Conservation (phyloP, 208 protist genomes). For the Acanthamoeba lenticulata region DNA sequence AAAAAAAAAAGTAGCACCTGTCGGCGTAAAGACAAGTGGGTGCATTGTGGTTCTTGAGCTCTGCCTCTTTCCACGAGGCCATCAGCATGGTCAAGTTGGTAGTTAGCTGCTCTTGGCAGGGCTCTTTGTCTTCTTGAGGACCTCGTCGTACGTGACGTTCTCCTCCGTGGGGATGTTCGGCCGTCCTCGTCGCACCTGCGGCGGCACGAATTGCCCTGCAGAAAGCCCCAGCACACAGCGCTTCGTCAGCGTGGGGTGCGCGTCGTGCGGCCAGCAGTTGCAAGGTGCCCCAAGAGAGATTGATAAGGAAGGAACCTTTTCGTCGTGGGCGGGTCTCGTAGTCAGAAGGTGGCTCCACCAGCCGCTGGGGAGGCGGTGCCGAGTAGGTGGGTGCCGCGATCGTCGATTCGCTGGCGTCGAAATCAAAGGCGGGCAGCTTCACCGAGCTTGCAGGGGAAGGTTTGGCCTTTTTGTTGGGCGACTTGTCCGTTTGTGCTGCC, state of each 20-base stretch:
- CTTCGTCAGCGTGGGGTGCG: neutral
- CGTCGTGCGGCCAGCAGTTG: neutral
- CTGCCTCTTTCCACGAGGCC: too few relatives aligned
- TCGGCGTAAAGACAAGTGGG: too few relatives aligned
- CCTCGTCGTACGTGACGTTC: neutral
- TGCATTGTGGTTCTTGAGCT: too few relatives aligned
- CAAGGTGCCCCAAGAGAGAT: neutral
- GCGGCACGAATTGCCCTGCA: neutral
- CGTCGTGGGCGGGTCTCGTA: neutral
- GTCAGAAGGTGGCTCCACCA: neutral
- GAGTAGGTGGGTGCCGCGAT: neutral
- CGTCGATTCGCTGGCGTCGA: neutral
- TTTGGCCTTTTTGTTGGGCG: neutral
- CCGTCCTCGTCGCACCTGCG: neutral
- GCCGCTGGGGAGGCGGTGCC: neutral
- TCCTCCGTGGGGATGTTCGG: slow-evolving; percentile 3
- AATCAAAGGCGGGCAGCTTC: neutral
- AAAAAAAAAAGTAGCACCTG: neutral
- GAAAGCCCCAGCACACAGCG: neutral
- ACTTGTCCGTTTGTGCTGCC: neutral
- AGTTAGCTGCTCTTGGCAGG: neutral
- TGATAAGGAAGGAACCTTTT: neutral
- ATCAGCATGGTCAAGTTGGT: too few relatives aligned
- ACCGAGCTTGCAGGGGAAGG: neutral
- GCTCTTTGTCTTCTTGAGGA: neutral